Evolutionary conservation across 352 stramenopile species (phyloP).

Genomic region (Aphanomyces euteiches): DNA sequence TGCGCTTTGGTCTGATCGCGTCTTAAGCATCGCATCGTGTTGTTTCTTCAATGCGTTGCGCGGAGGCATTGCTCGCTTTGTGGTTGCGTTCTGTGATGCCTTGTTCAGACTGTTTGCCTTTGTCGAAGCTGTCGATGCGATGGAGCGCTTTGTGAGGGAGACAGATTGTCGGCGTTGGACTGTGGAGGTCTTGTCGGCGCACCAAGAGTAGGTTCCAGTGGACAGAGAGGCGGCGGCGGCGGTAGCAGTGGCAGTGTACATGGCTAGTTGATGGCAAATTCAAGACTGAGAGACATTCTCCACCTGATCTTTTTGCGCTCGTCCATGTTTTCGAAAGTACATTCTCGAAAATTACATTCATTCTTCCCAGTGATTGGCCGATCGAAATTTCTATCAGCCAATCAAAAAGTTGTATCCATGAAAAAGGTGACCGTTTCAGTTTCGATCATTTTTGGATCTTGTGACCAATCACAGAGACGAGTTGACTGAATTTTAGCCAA

Average conservation of each 20-base stretch:
- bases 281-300: no score
- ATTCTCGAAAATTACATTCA: conserved; percentile 23
- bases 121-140: not conserved
- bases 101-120: not conserved
- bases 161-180: conserved; percentile 1
- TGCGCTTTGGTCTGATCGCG: not conserved
- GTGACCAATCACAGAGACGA: not conserved
- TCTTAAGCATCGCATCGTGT: conserved; percentile 11
- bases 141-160: not conserved
- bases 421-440: conserved; percentile 3
- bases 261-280: conserved; percentile 18
- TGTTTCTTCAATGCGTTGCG: conserved; percentile 25
- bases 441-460: not conserved
- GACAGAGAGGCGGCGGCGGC: not conserved
- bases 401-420: not conserved
- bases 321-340: conserved; percentile 4
- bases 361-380: conserved; percentile 12
- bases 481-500: not conserved
- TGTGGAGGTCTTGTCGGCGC: conserved; percentile 12
- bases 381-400: conserved; percentile 7
- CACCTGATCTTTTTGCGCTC: no score
- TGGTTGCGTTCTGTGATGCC: not conserved
- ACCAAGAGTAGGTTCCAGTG: conserved; percentile 22
- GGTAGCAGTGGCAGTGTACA: conserved; percentile 1
- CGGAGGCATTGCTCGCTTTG: conserved; percentile 25